Conservation (phyloP, 2,329 filamentous ascomycete genomes). For the Claviceps sp. region DNA sequence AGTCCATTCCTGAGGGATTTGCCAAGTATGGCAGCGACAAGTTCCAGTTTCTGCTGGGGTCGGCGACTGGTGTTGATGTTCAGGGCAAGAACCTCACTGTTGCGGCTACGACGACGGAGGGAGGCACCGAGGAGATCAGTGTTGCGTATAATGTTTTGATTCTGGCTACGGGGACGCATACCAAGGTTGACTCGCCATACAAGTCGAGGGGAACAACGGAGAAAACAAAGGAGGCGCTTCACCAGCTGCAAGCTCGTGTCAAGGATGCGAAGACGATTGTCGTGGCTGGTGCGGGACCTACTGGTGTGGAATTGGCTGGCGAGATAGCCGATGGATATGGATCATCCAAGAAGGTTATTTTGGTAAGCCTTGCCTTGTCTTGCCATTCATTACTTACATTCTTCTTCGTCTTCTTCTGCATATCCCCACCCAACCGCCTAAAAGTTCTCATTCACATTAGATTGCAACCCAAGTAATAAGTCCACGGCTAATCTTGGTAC, state of each 20-base stretch:
- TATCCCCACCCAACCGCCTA: not conserved
- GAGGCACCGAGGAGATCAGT: not conserved
- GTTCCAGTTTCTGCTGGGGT: constrained; percentile 37
- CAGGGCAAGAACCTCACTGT: constrained; percentile 20
- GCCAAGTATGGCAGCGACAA: constrained; percentile 6
- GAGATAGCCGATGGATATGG: constrained; percentile 19
- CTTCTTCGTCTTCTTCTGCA: not conserved
- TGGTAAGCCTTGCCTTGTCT: not conserved
- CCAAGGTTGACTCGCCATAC: constrained; percentile 28
- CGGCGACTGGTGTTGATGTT: constrained; percentile 23
- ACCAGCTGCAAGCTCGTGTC: constrained; percentile 14
- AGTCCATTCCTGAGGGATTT: constrained; percentile 31
- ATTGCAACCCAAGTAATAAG: too few species aligned
- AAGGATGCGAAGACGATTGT: constrained; percentile 18
- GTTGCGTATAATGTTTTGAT: constrained; percentile 30
- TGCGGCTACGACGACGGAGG: not conserved
- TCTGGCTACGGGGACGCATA: constrained; percentile 38
- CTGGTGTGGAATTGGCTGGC: constrained; percentile 24
- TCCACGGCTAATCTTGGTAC: not conserved
- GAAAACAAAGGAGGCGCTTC: constrained; percentile 23
- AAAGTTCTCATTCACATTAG: too few species aligned
- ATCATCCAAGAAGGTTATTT: constrained; percentile 6
- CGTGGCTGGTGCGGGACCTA: constrained; percentile 24
- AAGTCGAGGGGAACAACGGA: constrained; percentile 33
- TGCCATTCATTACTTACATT: not conserved